Base-by-base conservation (phyloP, 1,284 basidiomycete species). In the Cerrena zonata region DNA sequence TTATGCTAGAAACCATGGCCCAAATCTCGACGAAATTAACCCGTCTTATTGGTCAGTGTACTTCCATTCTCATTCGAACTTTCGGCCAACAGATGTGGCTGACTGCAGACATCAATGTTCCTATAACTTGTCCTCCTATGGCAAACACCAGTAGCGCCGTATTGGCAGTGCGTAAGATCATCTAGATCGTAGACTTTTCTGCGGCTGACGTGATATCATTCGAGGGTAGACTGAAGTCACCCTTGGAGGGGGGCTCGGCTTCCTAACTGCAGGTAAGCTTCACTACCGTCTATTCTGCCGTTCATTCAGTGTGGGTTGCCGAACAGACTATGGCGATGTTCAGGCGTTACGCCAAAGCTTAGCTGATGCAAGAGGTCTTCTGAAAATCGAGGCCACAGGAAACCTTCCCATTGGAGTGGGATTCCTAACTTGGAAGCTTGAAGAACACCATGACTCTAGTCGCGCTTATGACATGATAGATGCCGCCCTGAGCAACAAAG, bases 371-470 rank as follows among this genome's bases (percentile, higher is more conserved):
- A 77, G 77, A 12, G 57, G 64, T 22, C 53, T 50, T 48, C 66
- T 80, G 34, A 61, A 62, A 27, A 53, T 65, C 18, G 48, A 62
- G 11, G 60, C 66, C 37, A 55, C 65, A 34, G 65, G 65, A 2
- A 62, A 67, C 4, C 67, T 87, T 42, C 77, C 75, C n/a, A 73
- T 90, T 51, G 88, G 88, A 34, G 75, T 85, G n/a, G 86, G 86
- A 4, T 87, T 80, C 61, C 69, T 90, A 25, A 76, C 70, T 10
- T 90, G 86, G 86, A 73, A 73, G 52, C 73, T 90, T n/a, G 84
- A 87, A 41, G 78, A 82, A 50, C 64, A 72, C 45, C 60, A 68
- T 7, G 61, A 68, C 34, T 56, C 61, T 37, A n/a, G n/a, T n/a
- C n/a, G n/a, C n/a, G 65, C 69, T 18, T 54, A 68, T 27, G 67